Percentiles rank a stretch among this genome's conserved stretches.
Evolutionary conservation across 805 yeast species (phyloP).

Genomic region (Metschnikowia continentalis): DNA sequence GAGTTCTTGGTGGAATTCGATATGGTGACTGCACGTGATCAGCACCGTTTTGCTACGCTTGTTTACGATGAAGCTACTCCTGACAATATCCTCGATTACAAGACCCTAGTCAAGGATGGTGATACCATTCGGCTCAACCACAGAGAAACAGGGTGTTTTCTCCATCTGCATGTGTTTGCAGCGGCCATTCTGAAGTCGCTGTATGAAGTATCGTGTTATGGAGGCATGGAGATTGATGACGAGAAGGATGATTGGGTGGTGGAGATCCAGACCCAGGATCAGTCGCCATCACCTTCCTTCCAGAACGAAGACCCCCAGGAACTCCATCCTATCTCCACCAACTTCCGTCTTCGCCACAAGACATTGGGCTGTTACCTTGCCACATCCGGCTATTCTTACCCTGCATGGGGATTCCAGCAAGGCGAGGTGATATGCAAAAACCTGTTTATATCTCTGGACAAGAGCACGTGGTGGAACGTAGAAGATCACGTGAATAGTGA

Average conservation of each 20-base stretch:
- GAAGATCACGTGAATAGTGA: conserved; percentile 61
- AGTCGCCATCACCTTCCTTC: conserved; percentile 37
- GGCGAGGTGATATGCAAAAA: conserved; percentile 72
- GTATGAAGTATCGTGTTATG: conserved; percentile 88
- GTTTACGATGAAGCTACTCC: conserved; percentile 21
- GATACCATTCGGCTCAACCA: conserved; percentile 71
- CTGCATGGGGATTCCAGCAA: conserved; percentile 83
- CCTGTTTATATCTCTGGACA: conserved; percentile 49
- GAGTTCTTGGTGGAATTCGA: conserved; percentile 25
- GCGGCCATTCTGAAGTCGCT: conserved; percentile 67
- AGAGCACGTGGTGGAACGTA: conserved; percentile 76
- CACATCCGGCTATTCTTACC: conserved; percentile 64
- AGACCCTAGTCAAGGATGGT: conserved; percentile 48
- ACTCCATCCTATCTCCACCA: conserved; percentile 73
- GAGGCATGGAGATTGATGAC: conserved; percentile 69
- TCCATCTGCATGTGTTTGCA: conserved; percentile 77
- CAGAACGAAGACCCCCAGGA: conserved; percentile 44
- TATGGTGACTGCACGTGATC: conserved; percentile 37
- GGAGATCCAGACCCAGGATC: conserved; percentile 67
- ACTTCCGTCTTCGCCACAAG: conserved; percentile 63
- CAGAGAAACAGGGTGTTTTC: conserved; percentile 60
- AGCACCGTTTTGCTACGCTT: conserved; percentile 28
- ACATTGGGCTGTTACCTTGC: conserved; percentile 71
- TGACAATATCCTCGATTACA: conserved; percentile 18
- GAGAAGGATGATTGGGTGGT: conserved; percentile 85